Conservation (phyloP, 371 early-diverging fungal genomes). For the Entomophthora muscae region DNA sequence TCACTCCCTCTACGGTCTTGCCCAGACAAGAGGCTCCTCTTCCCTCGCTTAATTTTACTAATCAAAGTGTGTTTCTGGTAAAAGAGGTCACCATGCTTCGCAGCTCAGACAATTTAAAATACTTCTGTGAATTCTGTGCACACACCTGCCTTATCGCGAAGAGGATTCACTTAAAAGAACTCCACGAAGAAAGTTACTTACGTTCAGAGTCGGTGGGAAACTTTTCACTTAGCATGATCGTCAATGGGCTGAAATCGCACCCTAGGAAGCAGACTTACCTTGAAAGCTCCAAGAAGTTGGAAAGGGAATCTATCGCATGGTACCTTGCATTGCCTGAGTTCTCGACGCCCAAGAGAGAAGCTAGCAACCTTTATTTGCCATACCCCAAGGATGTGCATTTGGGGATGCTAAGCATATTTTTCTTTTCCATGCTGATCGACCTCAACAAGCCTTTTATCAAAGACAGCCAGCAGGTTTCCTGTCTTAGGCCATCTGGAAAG, state of each 20-base stretch:
- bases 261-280: not conserved
- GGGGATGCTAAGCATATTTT: not conserved
- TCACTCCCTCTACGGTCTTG: not conserved
- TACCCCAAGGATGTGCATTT: not conserved
- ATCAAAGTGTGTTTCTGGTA: not conserved
- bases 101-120: not conserved
- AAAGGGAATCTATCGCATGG: not conserved
- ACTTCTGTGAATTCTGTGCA: not conserved
- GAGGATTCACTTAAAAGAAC: not conserved
- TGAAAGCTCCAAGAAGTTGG: not conserved
- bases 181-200: not conserved
- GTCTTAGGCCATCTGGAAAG: not conserved
- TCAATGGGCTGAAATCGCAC: not conserved
- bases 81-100: not conserved
- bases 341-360: not conserved
- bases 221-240: not conserved
- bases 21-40: not conserved
- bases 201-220: not conserved
- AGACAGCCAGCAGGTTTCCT: not conserved
- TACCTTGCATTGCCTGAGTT: not conserved
- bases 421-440: not conserved
- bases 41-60: not conserved
- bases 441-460: conserved; percentile 3
- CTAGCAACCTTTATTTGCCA: not conserved
- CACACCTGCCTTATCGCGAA: not conserved